A percentile compares a stretch with the other conserved stretches of the same genome.
Conservation (phyloP, 768 basidiomycete genomes). For the Boletus sp. region DNA sequence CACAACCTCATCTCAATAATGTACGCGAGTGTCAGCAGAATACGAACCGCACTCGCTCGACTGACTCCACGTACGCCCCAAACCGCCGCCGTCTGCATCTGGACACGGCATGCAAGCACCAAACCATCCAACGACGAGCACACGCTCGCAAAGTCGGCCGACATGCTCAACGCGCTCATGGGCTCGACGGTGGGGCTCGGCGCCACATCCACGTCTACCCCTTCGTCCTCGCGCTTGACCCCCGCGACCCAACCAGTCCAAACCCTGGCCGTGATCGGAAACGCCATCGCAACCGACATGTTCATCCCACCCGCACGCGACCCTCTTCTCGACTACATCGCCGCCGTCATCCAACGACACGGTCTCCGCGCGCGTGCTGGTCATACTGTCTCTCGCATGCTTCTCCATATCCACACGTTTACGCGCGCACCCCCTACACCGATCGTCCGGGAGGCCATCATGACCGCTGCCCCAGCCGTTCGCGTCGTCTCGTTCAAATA, state of each 20-base stretch:
- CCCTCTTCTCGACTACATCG: conserved; percentile 67
- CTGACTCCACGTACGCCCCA: background rate
- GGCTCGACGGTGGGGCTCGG: conserved; percentile 20
- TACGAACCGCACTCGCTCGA: background rate
- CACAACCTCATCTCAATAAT: background rate
- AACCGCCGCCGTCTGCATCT: background rate
- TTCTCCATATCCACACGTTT: conserved; percentile 68
- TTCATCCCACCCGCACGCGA: conserved; percentile 73
- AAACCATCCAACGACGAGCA: conserved; percentile 20
- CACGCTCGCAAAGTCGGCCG: conserved; percentile 22
- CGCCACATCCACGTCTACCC: background rate
- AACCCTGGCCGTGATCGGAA: background rate
- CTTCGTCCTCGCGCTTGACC: background rate
- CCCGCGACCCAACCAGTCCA: background rate
- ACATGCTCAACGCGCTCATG: conserved; percentile 24
- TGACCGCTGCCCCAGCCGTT: conserved; percentile 67
- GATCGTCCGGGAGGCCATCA: conserved; percentile 70
- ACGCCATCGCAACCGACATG: conserved; percentile 21
- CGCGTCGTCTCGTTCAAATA: conserved; percentile 54
- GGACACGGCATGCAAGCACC: conserved; percentile 13
- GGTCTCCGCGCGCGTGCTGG: conserved; percentile 65
- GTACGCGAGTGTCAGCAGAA: conserved; percentile 7
- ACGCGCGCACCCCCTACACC: conserved; percentile 79
- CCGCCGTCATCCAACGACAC: conserved; percentile 57
- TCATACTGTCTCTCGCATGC: conserved; percentile 53